Evolutionary conservation across 2,329 filamentous ascomycete species (phyloP).

Genomic region (Fusarium sp.): DNA sequence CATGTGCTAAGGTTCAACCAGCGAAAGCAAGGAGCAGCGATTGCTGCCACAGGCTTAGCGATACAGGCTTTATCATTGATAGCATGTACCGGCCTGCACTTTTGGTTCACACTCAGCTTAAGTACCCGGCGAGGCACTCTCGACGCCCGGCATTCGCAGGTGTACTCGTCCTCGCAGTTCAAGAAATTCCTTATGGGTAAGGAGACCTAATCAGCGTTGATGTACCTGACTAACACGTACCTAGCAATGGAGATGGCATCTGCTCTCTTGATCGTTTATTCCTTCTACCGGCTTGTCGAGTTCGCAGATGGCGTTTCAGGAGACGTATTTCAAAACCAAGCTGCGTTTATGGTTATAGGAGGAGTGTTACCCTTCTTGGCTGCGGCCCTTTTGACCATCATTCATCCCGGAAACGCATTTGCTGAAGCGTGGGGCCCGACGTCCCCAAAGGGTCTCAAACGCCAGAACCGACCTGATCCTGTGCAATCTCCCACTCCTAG

Average conservation of each 20-base stretch:
- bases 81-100: slow-evolving; percentile 53
- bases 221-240: slow-evolving; percentile 12
- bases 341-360: slow-evolving; percentile 54
- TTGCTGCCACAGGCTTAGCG: slow-evolving; percentile 59
- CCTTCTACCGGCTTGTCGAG: slow-evolving; percentile 56
- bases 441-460: slow-evolving; percentile 46
- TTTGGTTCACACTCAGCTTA: slow-evolving; percentile 56
- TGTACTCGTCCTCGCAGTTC: slow-evolving; percentile 58
- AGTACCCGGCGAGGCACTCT: slow-evolving; percentile 52
- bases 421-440: slow-evolving; percentile 55
- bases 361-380: slow-evolving; percentile 55
- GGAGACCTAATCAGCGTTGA: slow-evolving; percentile 17
- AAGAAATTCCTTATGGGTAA: slow-evolving; percentile 59
- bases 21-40: slow-evolving; percentile 51
- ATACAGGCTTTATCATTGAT: slow-evolving; percentile 57
- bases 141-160: slow-evolving; percentile 52
- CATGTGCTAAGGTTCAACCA: slow-evolving; percentile 29
- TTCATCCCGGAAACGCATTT: slow-evolving; percentile 55
- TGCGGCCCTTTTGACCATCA: slow-evolving; percentile 50
- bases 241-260: slow-evolving; percentile 54
- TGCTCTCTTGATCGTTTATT: slow-evolving; percentile 54
- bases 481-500: slow-evolving; percentile 34
- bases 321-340: slow-evolving; percentile 53
- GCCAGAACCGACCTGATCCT: slow-evolving; percentile 32
- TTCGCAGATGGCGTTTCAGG: slow-evolving; percentile 52